Evolutionary conservation across 2,329 filamentous ascomycete species (phyloP).

Genomic region (Xylariaceae sp.): DNA sequence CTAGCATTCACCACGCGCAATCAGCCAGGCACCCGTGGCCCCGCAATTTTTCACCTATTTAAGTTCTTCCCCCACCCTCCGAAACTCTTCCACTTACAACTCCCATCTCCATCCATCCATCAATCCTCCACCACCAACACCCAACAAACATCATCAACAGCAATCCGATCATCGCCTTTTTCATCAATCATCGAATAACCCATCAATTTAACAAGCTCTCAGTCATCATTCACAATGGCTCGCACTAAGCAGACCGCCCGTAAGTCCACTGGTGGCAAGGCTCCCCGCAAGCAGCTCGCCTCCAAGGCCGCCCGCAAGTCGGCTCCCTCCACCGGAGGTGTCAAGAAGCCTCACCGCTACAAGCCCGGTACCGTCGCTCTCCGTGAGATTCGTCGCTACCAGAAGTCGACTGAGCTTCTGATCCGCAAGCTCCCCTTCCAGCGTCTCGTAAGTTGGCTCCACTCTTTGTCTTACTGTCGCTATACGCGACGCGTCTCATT

Average conservation of each 20-base stretch:
- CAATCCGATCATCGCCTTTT: slow-evolving; percentile 17
- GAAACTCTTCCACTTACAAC: slow-evolving; percentile 27
- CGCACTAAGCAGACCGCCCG: slow-evolving; percentile 63
- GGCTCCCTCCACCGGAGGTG: slow-evolving; percentile 91
- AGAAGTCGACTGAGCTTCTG: slow-evolving; percentile 93
- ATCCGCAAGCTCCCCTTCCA: slow-evolving; percentile 98
- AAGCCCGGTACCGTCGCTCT: slow-evolving; percentile 95
- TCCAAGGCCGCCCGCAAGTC: slow-evolving; percentile 99
- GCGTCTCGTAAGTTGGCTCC: slow-evolving; percentile 60
- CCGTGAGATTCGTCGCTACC: slow-evolving; percentile 97
- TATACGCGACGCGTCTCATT: slow-evolving; percentile 5
- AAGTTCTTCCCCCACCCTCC: slow-evolving; percentile 29
- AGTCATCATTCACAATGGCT: slow-evolving; percentile 47
- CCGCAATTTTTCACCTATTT: slow-evolving; percentile 28
- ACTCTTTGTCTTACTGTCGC: not conserved
- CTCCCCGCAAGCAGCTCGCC: slow-evolving; percentile 90
- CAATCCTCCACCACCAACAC: slow-evolving; percentile 26
- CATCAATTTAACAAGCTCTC: slow-evolving; percentile 19
- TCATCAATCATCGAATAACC: slow-evolving; percentile 28
- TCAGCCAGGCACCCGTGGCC: slow-evolving; percentile 24
- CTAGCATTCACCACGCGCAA: slow-evolving; percentile 19
- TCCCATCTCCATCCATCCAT: slow-evolving; percentile 21
- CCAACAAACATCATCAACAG: slow-evolving; percentile 31
- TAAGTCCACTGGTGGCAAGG: slow-evolving; percentile 77
- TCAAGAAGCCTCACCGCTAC: slow-evolving; percentile 91